Conservation (phyloP, 768 basidiomycete genomes). For the Sporobolomyces pararoseus region DNA sequence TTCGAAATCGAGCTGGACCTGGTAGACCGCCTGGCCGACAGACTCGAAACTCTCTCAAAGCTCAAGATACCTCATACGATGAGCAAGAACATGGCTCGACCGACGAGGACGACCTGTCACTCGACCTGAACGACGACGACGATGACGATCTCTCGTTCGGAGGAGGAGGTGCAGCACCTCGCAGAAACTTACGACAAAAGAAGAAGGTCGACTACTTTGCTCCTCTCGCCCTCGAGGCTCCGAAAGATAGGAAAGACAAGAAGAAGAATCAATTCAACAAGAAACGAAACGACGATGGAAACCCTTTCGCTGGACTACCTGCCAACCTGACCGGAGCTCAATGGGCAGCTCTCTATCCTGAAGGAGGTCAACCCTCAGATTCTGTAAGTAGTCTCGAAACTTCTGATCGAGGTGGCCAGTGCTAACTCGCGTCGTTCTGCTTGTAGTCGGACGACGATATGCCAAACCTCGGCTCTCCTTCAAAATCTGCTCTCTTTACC, state of each 20-base stretch:
- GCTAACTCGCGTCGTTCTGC: neutral
- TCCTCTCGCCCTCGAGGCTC: slow-evolving; percentile 26
- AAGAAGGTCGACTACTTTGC: slow-evolving; percentile 39
- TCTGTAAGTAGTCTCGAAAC: slow-evolving; percentile 23
- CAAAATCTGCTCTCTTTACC: slow-evolving; percentile 36
- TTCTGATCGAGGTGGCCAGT: neutral
- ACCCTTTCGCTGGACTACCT: slow-evolving; percentile 38
- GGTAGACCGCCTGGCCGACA: neutral
- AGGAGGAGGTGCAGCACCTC: slow-evolving; percentile 3
- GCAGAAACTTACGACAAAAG: slow-evolving; percentile 35
- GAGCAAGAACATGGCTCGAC: slow-evolving; percentile 1
- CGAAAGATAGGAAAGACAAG: slow-evolving; percentile 4
- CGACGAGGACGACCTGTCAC: slow-evolving; percentile 24
- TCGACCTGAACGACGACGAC: slow-evolving; percentile 20
- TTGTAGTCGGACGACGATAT: slow-evolving; percentile 41
- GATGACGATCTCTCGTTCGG: slow-evolving; percentile 24
- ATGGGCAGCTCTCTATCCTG: slow-evolving; percentile 39
- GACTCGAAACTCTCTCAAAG: slow-evolving; percentile 26
- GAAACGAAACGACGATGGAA: slow-evolving; percentile 33
- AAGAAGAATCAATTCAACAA: slow-evolving; percentile 34
- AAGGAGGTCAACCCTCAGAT: slow-evolving; percentile 29
- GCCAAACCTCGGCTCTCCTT: slow-evolving; percentile 26
- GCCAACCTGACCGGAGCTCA: slow-evolving; percentile 37
- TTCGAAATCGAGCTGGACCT: slow-evolving; percentile 3
- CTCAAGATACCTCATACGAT: slow-evolving; percentile 21